phyloP scores from a whole-genome alignment of 75 land plant species.

The Selaginella tamariscina region DNA sequence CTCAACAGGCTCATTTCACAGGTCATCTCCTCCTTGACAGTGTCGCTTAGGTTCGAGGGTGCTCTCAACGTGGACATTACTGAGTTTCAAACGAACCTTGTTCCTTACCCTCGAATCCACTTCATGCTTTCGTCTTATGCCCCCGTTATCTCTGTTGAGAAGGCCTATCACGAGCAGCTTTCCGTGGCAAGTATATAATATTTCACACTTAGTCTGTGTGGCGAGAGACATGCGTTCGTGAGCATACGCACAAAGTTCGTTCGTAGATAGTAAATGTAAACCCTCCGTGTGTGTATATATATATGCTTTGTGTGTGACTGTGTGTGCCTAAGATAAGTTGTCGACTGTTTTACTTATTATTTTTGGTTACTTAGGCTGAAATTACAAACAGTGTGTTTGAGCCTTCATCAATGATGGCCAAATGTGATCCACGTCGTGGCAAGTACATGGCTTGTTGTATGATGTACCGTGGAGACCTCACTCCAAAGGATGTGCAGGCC shows the following conservation, averaged over 20 bases:
- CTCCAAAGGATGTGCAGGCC: slow-evolving; percentile 52
- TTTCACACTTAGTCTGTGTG: too few relatives aligned
- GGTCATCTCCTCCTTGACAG: slow-evolving; percentile 31
- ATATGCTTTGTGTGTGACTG: too few relatives aligned
- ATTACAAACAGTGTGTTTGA: slow-evolving; percentile 4
- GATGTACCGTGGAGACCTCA: slow-evolving; percentile 48
- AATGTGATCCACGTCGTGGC: background rate
- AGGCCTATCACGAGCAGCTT: slow-evolving; percentile 19
- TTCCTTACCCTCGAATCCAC: slow-evolving; percentile 32
- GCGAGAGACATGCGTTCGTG: too few relatives aligned
- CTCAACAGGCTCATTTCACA: slow-evolving; percentile 47
- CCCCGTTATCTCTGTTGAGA: slow-evolving; percentile 34
- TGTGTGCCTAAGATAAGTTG: too few relatives aligned
- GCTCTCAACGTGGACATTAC: slow-evolving; percentile 63
- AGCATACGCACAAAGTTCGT: too few relatives aligned
- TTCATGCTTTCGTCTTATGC: slow-evolving; percentile 24
- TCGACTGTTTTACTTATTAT: too few relatives aligned
- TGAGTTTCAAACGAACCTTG: slow-evolving; percentile 46
- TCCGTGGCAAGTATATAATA: too few relatives aligned
- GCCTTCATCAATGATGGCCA: too few relatives aligned
- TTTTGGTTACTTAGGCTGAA: too few relatives aligned
- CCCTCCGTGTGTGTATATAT: too few relatives aligned
- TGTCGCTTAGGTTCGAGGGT: slow-evolving; percentile 49
- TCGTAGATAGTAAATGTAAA: too few relatives aligned
- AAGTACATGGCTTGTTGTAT: slow-evolving; percentile 29